These are phyloP conservation scores for Agapanthus africanus DNA, from an alignment of 106 monocot genomes.

Conservation along the genomic window DNA sequence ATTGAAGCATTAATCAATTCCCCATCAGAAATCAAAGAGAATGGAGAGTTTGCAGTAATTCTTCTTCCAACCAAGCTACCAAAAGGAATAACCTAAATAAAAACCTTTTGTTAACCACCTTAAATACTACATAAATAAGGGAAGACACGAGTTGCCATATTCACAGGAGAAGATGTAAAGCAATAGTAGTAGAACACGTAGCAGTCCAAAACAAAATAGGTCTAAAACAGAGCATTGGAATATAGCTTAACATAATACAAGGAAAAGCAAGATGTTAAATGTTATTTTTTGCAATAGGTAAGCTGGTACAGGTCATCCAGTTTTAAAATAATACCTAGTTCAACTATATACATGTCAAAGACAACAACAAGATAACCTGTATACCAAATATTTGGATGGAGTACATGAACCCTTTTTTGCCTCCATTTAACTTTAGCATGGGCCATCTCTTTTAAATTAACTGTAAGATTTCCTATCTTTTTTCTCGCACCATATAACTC, in stretches of 20 bases:
- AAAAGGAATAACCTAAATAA: conserved; percentile 41
- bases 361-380: background rate
- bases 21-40: conserved; percentile 14
- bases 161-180: background rate
- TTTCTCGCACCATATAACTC: background rate
- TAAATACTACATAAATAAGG: background rate
- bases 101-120: conserved; percentile 3
- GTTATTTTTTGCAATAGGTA: background rate
- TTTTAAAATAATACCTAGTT: background rate
- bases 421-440: background rate
- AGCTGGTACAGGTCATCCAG: background rate
- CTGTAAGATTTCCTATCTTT: background rate
- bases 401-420: background rate
- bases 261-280: background rate
- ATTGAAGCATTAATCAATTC: conserved; percentile 8
- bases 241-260: background rate
- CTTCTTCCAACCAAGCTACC: conserved; percentile 22
- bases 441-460: background rate
- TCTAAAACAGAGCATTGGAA: background rate
- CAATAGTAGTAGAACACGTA: background rate
- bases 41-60: conserved; percentile 5
- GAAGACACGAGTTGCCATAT: background rate
- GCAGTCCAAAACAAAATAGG: background rate
- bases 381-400: background rate
- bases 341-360: background rate